Base-by-base conservation (phyloP, 1,139 yeast genomes). In the Blastobotrys niveus region DNA sequence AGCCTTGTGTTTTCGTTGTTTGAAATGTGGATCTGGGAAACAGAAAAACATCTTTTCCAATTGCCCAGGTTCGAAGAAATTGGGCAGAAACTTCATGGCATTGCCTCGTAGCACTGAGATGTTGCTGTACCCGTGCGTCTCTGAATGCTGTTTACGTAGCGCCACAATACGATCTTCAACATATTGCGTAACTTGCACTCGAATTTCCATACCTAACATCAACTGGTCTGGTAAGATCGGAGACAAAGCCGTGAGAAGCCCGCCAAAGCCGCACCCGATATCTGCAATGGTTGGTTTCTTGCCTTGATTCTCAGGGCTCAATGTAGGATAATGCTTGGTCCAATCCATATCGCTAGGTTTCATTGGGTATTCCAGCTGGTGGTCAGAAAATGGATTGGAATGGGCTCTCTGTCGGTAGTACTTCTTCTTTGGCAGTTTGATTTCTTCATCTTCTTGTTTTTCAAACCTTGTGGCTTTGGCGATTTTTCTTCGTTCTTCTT, bases 21-120 rank as follows among this genome's bases (percentile, higher is more conserved):
- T 91, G 72, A 91, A 91, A 65, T 93, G 98, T 12, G 99, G 99
- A 66, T 91, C 99, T 17, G 99, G 99, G 75, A 91, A 91, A 66
- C 98, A 93, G 70, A 93, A 91, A 66, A 91, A 91, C 79, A 91
- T 85, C 71, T 91, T 91, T 32, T 82, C 78, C 44, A 91, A 70
- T 63, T 67, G 73, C 5, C 81, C 80, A 63, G 82, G 81, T 46
- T 73, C 70, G 68, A 93, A 91, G 64, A 93, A 91, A 64, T 91
- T 91, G 26, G 98, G 97, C 52, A 89, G 69, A 60, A 91, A 91
- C 66, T 91, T 91, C 98, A 93, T 93, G 34, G 97, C 95, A 62
- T 91, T 91, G 21, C 94, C 97, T 62, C 99, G 75, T 45, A 91
- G 69, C 3, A 91, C 97, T 15, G 88, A 82, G 43, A 91, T 83